Evolutionary conservation across 2,329 filamentous ascomycete genomes (phyloP).

Genomic region (Trichoderma koningiopsis): DNA sequence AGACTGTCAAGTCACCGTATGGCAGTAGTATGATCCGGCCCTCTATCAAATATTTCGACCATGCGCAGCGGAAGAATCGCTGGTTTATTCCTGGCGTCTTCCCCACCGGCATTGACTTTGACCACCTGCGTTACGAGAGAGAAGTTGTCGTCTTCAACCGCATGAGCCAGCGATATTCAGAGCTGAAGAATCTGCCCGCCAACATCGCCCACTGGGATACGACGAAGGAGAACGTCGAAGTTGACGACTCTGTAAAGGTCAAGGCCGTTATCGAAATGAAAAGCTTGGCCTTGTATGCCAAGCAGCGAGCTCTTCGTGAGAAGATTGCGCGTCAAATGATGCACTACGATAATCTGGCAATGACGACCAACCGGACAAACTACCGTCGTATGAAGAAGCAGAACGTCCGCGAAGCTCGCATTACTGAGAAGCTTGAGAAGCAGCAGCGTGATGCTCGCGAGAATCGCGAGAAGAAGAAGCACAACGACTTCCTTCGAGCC

Average conservation of each 20-base stretch:
- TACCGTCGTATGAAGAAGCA: constrained; percentile 98
- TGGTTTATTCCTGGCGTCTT: constrained; percentile 85
- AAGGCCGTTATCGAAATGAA: constrained; percentile 96
- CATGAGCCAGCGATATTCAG: constrained; percentile 79
- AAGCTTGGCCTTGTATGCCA: constrained; percentile 81
- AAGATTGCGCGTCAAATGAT: constrained; percentile 91
- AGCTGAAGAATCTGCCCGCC: constrained; percentile 80
- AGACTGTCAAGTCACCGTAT: constrained; percentile 76
- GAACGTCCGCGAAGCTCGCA: constrained; percentile 88
- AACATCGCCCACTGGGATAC: constrained; percentile 89
- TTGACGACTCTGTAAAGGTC: constrained; percentile 81
- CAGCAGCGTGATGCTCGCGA: constrained; percentile 96
- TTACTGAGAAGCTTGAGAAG: constrained; percentile 98
- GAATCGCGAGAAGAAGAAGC: constrained; percentile 96
- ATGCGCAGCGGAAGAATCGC: constrained; percentile 73
- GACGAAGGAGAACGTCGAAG: constrained; percentile 64
- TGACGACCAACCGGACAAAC: constrained; percentile 89
- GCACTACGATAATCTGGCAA: constrained; percentile 91
- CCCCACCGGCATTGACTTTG: constrained; percentile 84
- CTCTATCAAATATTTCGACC: constrained; percentile 76
- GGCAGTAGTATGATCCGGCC: constrained; percentile 54
- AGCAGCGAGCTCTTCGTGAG: constrained; percentile 83
- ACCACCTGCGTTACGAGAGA: constrained; percentile 81
- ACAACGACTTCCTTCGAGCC: constrained; percentile 85
- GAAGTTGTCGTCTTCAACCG: constrained; percentile 89